These are phyloP conservation scores for Irpex sp. DNA, from an alignment of 1,284 basidiomycete genomes.

Conservation along the genomic window DNA sequence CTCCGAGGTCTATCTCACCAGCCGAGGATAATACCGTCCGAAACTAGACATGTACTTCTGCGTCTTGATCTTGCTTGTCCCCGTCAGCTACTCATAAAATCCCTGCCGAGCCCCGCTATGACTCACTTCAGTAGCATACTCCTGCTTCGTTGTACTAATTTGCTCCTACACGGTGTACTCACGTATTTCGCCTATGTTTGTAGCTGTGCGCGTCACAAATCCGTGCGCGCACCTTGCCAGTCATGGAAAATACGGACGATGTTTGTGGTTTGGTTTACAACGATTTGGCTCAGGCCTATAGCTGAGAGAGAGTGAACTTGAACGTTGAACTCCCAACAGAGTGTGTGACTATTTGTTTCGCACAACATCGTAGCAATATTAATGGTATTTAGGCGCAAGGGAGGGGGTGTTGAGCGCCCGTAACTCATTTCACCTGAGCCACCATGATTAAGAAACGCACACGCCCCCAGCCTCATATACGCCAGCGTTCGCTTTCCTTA, in stretches of 20 bases:
- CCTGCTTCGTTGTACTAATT: background rate
- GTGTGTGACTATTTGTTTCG: too few species aligned
- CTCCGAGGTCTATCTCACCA: slow-evolving; percentile 18
- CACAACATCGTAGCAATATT: too few species aligned
- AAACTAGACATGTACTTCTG: background rate
- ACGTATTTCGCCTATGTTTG: background rate
- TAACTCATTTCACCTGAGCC: background rate
- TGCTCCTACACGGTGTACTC: background rate
- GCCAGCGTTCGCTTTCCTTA: slow-evolving; percentile 38
- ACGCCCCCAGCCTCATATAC: slow-evolving; percentile 49
- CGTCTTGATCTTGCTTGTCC: background rate
- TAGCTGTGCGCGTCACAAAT: too few species aligned
- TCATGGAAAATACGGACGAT: too few species aligned
- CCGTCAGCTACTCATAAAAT: background rate
- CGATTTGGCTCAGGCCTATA: too few species aligned
- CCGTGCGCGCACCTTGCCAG: too few species aligned
- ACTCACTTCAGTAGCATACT: background rate
- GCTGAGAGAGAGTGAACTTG: too few species aligned
- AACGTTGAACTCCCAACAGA: too few species aligned
- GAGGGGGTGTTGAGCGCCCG: background rate
- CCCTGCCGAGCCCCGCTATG: background rate
- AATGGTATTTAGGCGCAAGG: background rate
- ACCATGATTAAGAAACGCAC: slow-evolving; percentile 62
- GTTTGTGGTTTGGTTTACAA: too few species aligned
- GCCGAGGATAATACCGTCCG: background rate